phyloP scores from a whole-genome alignment of 805 yeast species.

The Wickerhamiella brachini region DNA sequence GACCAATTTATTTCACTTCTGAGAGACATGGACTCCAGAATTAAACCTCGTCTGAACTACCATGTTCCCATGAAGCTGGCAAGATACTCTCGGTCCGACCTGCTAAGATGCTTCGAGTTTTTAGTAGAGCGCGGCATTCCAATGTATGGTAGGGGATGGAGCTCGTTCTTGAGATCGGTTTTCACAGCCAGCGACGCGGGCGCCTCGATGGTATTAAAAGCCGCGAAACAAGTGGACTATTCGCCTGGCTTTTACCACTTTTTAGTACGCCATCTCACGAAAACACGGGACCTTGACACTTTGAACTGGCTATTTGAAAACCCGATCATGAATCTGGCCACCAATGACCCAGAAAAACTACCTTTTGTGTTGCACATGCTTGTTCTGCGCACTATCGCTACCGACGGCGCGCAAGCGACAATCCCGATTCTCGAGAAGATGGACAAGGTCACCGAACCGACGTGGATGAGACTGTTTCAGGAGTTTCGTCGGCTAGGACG shows the following conservation, averaged over 20 bases:
- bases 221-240: neutral
- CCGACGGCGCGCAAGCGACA: conserved; percentile 18
- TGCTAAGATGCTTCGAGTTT: neutral
- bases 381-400: conserved; percentile 16
- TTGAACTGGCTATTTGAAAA: conserved; percentile 11
- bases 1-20: neutral
- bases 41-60: neutral
- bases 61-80: neutral
- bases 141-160: neutral
- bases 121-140: neutral
- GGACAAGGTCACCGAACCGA: conserved; percentile 13
- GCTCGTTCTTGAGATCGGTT: neutral
- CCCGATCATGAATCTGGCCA: conserved; percentile 6
- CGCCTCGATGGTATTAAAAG: neutral
- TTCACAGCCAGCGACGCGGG: neutral
- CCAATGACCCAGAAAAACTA: conserved; percentile 4
- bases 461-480: conserved; percentile 17
- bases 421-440: conserved; percentile 14
- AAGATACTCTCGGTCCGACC: neutral
- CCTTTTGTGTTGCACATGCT: conserved; percentile 14
- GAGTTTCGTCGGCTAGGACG: conserved; percentile 19
- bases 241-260: conserved; percentile 12
- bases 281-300: neutral
- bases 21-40: neutral
- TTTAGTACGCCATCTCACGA: conserved; percentile 8